Base-by-base conservation (phyloP, 2,329 filamentous ascomycete genomes). In the Neophaeococcomyces mojaviensis region DNA sequence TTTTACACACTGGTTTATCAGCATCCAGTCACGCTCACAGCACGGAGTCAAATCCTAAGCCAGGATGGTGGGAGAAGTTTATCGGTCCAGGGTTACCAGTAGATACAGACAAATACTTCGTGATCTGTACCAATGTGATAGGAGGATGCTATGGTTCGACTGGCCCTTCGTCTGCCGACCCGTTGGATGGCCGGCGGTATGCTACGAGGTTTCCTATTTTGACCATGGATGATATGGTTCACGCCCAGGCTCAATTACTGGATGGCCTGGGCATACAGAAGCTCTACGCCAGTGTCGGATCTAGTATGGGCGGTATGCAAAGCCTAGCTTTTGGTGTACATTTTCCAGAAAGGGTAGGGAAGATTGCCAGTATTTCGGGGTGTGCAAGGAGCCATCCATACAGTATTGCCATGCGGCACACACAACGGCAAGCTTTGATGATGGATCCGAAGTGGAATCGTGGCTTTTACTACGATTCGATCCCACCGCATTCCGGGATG, bases 21-120 rank as follows among this genome's bases (percentile, higher is more conserved):
- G 92, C 92, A n/a, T 96, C 89, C 5, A 97, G 89, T 47, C 92
- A 98, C 68, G 92, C 92, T 2, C 89, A 89, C 61, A 96, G 88
- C 48, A 97, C 90, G n/a, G 74, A 78, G 43, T 71, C 74, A 8
- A 98, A 98, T 64, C 78, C 86, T 0, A 85, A 89, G 63, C 84
- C 88, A 0, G 92, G 92, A 3, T 98, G 92, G 92, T 98, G 92
- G 92, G 92, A 98, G 68, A 90, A 85, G 65, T 98, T 98, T 64
- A 97, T 98, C 59, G 92, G 92, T 0, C 85, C 89, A 0, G 88
- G 86, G 1, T 76, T 77, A 16, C 85, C 88, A 9, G 69, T 98
- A 8, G 88, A 98, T 64, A 98, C 92, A 1, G 71, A 90, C 65
- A 90, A 88, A 62, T 94, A 94, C 71, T 87, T 88, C 61, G 71